phyloP scores from a whole-genome alignment of 2,329 filamentous ascomycete species.

The Ophiostoma quercus region DNA sequence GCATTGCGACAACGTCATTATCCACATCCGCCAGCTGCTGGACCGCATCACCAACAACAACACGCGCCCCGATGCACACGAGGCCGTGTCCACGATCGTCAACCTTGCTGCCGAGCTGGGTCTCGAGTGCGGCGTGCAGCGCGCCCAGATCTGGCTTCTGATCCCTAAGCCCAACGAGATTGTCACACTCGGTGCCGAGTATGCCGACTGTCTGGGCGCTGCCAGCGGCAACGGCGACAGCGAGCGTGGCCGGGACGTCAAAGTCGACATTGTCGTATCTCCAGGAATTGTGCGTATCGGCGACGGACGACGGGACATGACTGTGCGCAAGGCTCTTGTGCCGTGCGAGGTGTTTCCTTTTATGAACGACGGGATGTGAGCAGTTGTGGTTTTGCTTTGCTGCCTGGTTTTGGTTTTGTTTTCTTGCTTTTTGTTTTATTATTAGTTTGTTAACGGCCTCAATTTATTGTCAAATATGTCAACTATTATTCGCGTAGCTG shows the following conservation, averaged over 20 bases:
- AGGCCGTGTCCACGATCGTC: constrained; percentile 19
- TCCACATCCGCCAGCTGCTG: constrained; percentile 18
- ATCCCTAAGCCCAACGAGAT: constrained; percentile 5
- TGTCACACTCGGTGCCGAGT: constrained; percentile 23
- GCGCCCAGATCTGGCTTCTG: constrained; percentile 20
- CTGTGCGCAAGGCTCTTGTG: constrained; percentile 20
- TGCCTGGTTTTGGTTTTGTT: not conserved
- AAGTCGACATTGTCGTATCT: constrained; percentile 24
- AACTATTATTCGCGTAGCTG: not conserved
- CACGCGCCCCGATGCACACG: constrained; percentile 17
- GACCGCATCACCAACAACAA: constrained; percentile 20
- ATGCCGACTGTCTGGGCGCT: constrained; percentile 21
- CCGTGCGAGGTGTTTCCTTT: constrained; percentile 24
- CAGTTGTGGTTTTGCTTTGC: not conserved
- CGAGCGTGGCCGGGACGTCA: not conserved
- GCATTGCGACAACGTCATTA: constrained; percentile 19
- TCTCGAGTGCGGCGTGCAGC: constrained; percentile 27
- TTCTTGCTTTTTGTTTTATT: not conserved
- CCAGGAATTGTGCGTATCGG: constrained; percentile 25
- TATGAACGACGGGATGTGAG: not conserved
- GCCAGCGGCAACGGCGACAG: constrained; percentile 15
- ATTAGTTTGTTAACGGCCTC: not conserved
- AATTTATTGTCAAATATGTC: not conserved
- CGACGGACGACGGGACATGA: constrained; percentile 23
- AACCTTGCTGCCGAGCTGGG: constrained; percentile 23